These are phyloP conservation scores for Microcos paniculata DNA, from an alignment of 345 rosid species.

Conservation along the genomic window DNA sequence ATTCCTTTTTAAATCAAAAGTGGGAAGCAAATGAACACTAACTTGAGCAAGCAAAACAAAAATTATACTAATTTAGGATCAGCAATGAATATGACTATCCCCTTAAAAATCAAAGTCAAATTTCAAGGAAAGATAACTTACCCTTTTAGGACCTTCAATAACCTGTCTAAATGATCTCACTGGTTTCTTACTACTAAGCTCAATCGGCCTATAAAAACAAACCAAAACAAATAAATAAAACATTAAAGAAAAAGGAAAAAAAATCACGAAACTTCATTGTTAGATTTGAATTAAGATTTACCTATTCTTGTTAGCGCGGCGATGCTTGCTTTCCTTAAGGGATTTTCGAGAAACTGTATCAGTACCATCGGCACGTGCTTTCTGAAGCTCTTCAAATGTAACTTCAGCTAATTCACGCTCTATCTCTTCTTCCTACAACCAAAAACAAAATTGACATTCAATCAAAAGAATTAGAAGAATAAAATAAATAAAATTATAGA, in stretches of 20 bases:
- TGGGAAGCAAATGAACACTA: not conserved
- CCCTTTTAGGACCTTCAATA: slow-evolving; percentile 76
- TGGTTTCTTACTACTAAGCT: slow-evolving; percentile 72
- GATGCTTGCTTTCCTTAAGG: slow-evolving; percentile 37
- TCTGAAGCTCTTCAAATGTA: slow-evolving; percentile 80
- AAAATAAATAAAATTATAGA: too few species aligned
- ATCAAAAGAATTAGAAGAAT: not conserved
- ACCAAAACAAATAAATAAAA: not conserved
- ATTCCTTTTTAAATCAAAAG: slow-evolving; percentile 1
- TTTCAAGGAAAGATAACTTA: slow-evolving; percentile 13
- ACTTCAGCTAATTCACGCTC: slow-evolving; percentile 63
- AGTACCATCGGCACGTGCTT: slow-evolving; percentile 70
- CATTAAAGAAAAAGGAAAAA: not conserved
- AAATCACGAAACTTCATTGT: not conserved
- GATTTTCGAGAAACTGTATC: slow-evolving; percentile 36
- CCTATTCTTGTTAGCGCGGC: slow-evolving; percentile 80
- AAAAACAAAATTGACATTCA: not conserved
- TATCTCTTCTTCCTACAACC: slow-evolving; percentile 55
- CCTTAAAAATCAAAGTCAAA: not conserved
- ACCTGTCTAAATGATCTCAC: slow-evolving; percentile 75
- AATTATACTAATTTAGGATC: not conserved
- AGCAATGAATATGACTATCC: too few species aligned
- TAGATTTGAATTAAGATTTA: slow-evolving; percentile 9
- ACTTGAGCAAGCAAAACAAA: not conserved
- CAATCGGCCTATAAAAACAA: slow-evolving; percentile 56